phyloP scores from a whole-genome alignment of 208 protist genomes.

The Leishmania martiniquensis region DNA sequence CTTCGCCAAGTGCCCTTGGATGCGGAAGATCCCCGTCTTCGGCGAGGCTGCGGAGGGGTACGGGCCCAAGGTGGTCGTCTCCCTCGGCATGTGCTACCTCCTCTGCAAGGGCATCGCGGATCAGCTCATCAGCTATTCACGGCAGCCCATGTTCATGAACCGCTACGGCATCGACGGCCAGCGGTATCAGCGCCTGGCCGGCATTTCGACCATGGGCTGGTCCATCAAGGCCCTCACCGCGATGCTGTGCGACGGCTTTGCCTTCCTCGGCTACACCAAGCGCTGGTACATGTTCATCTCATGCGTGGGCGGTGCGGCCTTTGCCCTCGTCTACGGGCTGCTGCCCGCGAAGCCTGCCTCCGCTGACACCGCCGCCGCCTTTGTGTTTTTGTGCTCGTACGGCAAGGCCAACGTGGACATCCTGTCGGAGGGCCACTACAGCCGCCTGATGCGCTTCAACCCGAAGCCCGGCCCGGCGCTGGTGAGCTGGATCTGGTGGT shows the following conservation, averaged over 20 bases:
- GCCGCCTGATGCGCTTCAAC: conserved; percentile 51
- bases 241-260: conserved; percentile 67
- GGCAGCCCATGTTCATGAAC: conserved; percentile 54
- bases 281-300: conserved; percentile 72
- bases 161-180: conserved; percentile 37
- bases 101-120: conserved; percentile 61
- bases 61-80: conserved; percentile 36
- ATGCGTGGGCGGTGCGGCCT: conserved; percentile 42
- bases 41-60: conserved; percentile 43
- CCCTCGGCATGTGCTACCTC: conserved; percentile 52
- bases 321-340: conserved; percentile 48
- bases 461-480: conserved; percentile 52
- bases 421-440: conserved; percentile 82
- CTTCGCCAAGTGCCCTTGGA: conserved; percentile 38
- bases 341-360: conserved; percentile 42
- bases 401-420: conserved; percentile 78
- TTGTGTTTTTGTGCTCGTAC: conserved; percentile 62
- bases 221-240: conserved; percentile 71
- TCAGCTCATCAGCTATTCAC: conserved; percentile 42
- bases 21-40: conserved; percentile 47
- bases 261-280: conserved; percentile 76
- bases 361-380: conserved; percentile 38
- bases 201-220: conserved; percentile 57
- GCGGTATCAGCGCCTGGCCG: conserved; percentile 57
- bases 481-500: conserved; percentile 77